Evolutionary conservation across 139 green algal species (phyloP), one percentile per base, ranked within the genome.

Genomic region (Zygnema cylindricum): DNA sequence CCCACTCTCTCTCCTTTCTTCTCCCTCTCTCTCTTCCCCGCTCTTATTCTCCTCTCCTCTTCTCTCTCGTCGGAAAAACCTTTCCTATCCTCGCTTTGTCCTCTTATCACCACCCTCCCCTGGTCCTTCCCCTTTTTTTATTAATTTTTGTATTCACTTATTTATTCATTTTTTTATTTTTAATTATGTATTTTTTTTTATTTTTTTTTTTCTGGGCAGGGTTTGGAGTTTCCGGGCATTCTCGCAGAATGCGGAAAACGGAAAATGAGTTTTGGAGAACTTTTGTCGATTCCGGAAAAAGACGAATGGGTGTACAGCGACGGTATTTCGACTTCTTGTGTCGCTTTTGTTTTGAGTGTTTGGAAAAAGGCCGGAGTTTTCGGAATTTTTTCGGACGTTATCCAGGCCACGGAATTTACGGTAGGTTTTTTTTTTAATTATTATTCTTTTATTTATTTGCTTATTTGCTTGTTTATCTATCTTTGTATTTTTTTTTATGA

Each of bases 261-360:
- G 35, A 32, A 76, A 33, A 90, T 92, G 25, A 71, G 23, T 21
- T 91, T 92, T 49, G 83, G 63, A 16, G 69, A 90, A 32, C 55
- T 92, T 33, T n/a, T 92, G 54, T 69, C 87, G 36, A 25, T 92
- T 25, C 87, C 87, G 11, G 87, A 92, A 69, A n/a, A 49, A 16
- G 87, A 92, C 83, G 69, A 2, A n/a, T 92, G 87, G 87, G 23
- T 33, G 55, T 92, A 92, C 87, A 89, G 77, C 25, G 87, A 92
- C 82, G 87, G 87, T n/a, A 36, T 38, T n/a, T 78, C 39, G 40
- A 43, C 77, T 38, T 86, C 87, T 33, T 92, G 87, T 35, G 43
- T 88, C 11, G 83, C 39, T n/a, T 85, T 91, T 35, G 87, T 81
- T 0, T 11, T 92, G 76, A 36, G 16, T 7, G 32, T 49, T 23